phyloP scores from a whole-genome alignment of 2,329 filamentous ascomycete genomes.

The Verticillium zaregamsianum region DNA sequence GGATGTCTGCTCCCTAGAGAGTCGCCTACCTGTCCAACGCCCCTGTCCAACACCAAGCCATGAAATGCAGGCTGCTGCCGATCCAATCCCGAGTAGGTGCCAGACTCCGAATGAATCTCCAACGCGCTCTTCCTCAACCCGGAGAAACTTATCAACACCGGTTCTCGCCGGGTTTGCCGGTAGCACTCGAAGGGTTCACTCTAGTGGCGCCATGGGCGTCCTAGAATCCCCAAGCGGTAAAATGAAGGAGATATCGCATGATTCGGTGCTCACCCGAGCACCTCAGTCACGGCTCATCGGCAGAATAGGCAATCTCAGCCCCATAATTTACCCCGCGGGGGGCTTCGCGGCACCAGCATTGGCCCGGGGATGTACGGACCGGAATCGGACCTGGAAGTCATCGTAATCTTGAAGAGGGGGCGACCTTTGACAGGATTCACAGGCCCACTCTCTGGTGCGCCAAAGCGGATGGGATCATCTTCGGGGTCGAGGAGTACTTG shows the following conservation, averaged over 20 bases:
- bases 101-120: too few relatives aligned
- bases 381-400: too few relatives aligned
- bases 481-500: neutral
- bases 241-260: neutral
- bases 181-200: neutral
- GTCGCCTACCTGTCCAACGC: too few relatives aligned
- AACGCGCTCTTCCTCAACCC: too few relatives aligned
- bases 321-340: neutral
- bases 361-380: neutral
- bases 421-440: too few relatives aligned
- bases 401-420: too few relatives aligned
- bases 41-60: too few relatives aligned
- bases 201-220: neutral
- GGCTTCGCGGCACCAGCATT: neutral
- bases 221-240: neutral
- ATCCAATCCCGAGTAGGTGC: too few relatives aligned
- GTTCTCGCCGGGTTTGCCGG: neutral
- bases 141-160: neutral
- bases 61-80: too few relatives aligned
- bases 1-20: too few relatives aligned
- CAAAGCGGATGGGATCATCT: neutral
- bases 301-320: neutral
- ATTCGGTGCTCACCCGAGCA: neutral
- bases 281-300: neutral
- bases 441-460: neutral